These are phyloP conservation scores for Syncephalastrum racemosum DNA, from an alignment of 371 early-diverging fungal genomes.

Conservation along the genomic window DNA sequence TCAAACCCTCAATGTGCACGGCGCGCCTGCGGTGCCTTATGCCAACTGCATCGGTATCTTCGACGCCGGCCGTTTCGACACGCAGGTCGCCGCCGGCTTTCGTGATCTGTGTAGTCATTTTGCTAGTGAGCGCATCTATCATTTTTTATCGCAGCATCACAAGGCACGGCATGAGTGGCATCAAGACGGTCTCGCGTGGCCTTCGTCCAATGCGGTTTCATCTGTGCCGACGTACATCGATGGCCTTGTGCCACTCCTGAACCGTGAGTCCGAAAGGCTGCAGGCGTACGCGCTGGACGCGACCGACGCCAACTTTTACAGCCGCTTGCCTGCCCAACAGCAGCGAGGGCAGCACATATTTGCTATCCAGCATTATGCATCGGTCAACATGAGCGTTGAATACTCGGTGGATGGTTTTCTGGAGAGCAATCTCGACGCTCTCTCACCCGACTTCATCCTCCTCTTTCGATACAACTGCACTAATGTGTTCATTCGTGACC, in stretches of 20 bases:
- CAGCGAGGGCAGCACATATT: conserved; percentile 37
- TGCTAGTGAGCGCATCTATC: conserved; percentile 79
- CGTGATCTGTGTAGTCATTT: conserved; percentile 86
- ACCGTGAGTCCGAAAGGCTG: conserved; percentile 34
- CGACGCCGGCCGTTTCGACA: conserved; percentile 73
- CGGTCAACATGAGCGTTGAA: conserved; percentile 40
- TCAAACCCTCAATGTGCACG: conserved; percentile 68
- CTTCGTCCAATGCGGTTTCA: background rate
- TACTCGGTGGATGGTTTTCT: conserved; percentile 78
- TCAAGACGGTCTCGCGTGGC: conserved; percentile 6
- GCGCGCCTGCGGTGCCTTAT: conserved; percentile 34
- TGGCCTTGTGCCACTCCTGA: conserved; percentile 22
- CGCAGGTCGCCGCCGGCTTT: conserved; percentile 41
- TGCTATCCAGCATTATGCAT: conserved; percentile 73
- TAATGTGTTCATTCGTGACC: conserved; percentile 59
- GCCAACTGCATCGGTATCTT: conserved; percentile 59
- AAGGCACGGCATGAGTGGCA: background rate
- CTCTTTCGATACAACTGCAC: conserved; percentile 69
- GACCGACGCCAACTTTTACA: conserved; percentile 37
- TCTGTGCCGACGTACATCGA: conserved; percentile 3
- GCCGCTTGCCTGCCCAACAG: conserved; percentile 15
- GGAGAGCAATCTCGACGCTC: conserved; percentile 65
- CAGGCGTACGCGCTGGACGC: conserved; percentile 43
- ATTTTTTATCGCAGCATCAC: conserved; percentile 30
- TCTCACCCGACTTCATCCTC: conserved; percentile 79